Evolutionary conservation across 441 rosid genomes (phyloP).

Genomic region (Gossypium laxum): DNA sequence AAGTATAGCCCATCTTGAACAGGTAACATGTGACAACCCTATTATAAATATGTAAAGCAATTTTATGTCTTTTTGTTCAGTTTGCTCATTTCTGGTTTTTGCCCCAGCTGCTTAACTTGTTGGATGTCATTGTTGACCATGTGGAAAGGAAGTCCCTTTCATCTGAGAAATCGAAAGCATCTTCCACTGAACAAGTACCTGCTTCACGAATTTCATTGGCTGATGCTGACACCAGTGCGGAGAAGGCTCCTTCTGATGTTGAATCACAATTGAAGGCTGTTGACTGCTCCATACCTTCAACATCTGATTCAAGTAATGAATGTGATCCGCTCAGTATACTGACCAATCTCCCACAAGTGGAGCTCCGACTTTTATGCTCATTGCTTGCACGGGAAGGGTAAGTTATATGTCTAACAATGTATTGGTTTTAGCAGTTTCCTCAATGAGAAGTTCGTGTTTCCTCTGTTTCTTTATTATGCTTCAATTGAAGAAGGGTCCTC

Average conservation of each 20-base stretch:
- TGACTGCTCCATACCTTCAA: conserved; percentile 38
- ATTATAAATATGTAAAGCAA: not conserved
- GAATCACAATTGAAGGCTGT: conserved; percentile 29
- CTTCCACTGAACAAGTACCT: conserved; percentile 38
- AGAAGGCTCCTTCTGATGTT: conserved; percentile 31
- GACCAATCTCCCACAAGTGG: conserved; percentile 66
- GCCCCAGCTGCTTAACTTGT: conserved; percentile 74
- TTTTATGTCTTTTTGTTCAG: not conserved
- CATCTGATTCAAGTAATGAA: conserved; percentile 39
- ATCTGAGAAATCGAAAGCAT: conserved; percentile 39
- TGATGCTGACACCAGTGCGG: conserved; percentile 35
- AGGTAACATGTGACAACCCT: conserved; percentile 47
- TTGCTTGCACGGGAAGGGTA: conserved; percentile 98
- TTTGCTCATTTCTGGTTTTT: conserved; percentile 13
- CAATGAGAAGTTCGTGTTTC: not conserved
- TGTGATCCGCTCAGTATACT: conserved; percentile 49
- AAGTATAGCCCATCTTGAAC: conserved; percentile 95
- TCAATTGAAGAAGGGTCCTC: not conserved
- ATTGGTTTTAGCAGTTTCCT: not conserved
- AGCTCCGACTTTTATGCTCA: conserved; percentile 80
- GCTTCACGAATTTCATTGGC: conserved; percentile 31
- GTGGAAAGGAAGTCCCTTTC: conserved; percentile 55
- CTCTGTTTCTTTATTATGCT: not conserved
- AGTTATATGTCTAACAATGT: conserved; percentile 3
- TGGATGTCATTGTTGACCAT: conserved; percentile 77